Conservation (phyloP, 1,284 basidiomycete genomes). For the Anthracocystis setariae region DNA sequence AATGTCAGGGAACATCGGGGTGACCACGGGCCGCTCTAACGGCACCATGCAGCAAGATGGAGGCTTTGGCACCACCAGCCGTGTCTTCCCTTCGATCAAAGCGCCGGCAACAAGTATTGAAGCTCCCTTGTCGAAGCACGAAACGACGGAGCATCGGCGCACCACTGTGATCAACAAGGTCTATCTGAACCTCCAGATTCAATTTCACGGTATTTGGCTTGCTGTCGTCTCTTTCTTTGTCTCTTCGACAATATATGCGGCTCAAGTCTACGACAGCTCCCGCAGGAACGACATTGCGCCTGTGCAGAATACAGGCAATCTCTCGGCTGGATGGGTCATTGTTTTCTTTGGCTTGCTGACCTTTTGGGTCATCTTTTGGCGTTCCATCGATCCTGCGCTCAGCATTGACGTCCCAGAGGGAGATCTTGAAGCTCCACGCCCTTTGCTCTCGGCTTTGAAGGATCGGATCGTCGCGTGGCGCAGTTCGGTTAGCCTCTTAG, state of each 20-base stretch:
- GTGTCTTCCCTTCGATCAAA: slow-evolving; percentile 19
- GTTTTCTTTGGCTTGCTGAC: slow-evolving; percentile 8
- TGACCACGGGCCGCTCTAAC: neutral
- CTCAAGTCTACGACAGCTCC: slow-evolving; percentile 8
- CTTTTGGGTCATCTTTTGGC: slow-evolving; percentile 21
- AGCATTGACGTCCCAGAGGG: slow-evolving; percentile 29
- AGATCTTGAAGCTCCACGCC: neutral
- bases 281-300: slow-evolving; percentile 10
- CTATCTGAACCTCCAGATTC: slow-evolving; percentile 23
- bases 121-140: neutral
- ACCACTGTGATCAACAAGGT: slow-evolving; percentile 16
- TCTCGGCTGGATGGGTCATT: slow-evolving; percentile 14
- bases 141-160: slow-evolving; percentile 14
- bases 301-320: neutral
- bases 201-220: slow-evolving; percentile 20
- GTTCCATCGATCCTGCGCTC: slow-evolving; percentile 41
- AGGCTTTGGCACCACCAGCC: slow-evolving; percentile 2
- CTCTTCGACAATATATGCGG: slow-evolving; percentile 1
- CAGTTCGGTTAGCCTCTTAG: too few relatives aligned
- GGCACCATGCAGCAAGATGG: neutral
- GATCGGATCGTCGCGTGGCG: neutral
- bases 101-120: neutral
- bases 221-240: slow-evolving; percentile 21
- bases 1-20: neutral
- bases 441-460: neutral